Evolutionary conservation across 306 rosid species (phyloP), one percentile per base, ranked within the genome.

Genomic region (Quercus alba): DNA sequence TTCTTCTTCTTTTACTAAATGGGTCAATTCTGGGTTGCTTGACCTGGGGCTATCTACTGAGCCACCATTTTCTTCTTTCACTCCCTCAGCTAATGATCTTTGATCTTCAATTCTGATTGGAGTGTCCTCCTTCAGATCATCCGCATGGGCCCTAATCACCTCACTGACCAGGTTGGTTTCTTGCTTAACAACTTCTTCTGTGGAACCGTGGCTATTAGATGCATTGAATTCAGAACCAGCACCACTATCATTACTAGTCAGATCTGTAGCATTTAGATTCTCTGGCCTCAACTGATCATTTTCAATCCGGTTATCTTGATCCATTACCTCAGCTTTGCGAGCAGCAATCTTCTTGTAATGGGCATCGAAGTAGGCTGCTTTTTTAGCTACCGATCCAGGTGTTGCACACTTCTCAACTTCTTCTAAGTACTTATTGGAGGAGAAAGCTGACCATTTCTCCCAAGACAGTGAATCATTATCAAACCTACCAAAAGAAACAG

Each of bases 401-500:
- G 96, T 93, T 15, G 99, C 97, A 70, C 90, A 95, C 84, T 95
- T 95, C 86, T 88, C 99, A 73, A 95, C 99, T 85, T 95, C 99
- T 78, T 95, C 99, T 82, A 95, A 83, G 81, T 95, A 95, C 91
- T 90, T 95, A 25, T 95, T 95, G 0, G 96, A 96, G 23, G 98
- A 95, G 67, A 95, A 95, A 54, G 99, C 73, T 5, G 99, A 95
- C 97, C 97, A 95, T 88, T 90, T 95, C 91, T 95, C 99, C 99
- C 98, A 95, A 49, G 98, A 91, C 75, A 95, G 82, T 6, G 97
- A 85, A 83, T 93, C 98, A 73, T 87, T 93, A 92, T 91, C 98
- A 79, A 95, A 95, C 80, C 94, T 86, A 51, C 99, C 99, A 75
- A 95, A 95, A 1, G 99, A 95, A 80, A 95, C 91, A 25, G 99